phyloP scores from a whole-genome alignment of 179 eudicot genomes.

The Amaranthus tricolor region DNA sequence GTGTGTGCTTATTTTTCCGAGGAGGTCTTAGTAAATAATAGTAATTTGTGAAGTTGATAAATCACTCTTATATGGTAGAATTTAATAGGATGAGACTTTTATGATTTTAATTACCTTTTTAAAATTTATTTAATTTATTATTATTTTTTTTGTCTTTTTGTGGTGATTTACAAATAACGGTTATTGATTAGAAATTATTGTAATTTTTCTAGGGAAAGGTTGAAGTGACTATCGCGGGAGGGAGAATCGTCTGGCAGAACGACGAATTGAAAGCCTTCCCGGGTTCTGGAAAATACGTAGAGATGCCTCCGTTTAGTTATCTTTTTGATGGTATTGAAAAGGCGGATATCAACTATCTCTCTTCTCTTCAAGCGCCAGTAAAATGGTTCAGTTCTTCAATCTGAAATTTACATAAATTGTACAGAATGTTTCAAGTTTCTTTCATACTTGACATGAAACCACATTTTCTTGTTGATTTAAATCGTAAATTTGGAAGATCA shows the following conservation, averaged over 20 bases:
- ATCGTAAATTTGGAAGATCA: slow-evolving; percentile 16
- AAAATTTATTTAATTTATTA: no score
- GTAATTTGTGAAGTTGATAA: no score
- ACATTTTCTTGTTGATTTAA: background rate
- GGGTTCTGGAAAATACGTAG: slow-evolving; percentile 77
- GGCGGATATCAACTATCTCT: slow-evolving; percentile 57
- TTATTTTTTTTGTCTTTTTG: no score
- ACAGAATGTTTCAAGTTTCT: slow-evolving; percentile 11
- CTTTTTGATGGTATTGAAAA: slow-evolving; percentile 77
- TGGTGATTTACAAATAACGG: no score
- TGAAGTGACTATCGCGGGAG: slow-evolving; percentile 94
- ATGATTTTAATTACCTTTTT: no score
- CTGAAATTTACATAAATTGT: slow-evolving; percentile 15
- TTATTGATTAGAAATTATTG: no score
- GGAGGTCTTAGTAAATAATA: no score
- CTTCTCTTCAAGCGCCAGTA: slow-evolving; percentile 83
- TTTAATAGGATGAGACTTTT: no score
- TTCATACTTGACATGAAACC: background rate
- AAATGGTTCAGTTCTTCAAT: slow-evolving; percentile 39
- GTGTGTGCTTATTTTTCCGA: slow-evolving; percentile 18
- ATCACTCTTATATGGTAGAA: no score
- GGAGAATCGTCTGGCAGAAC: slow-evolving; percentile 80
- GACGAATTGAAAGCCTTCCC: slow-evolving; percentile 60
- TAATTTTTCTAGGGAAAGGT: slow-evolving; percentile 71
- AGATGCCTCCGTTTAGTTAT: slow-evolving; percentile 75